These are phyloP conservation scores for Asterionellopsis glacialis DNA, from an alignment of 108 stramenopile genomes.

Conservation along the genomic window DNA sequence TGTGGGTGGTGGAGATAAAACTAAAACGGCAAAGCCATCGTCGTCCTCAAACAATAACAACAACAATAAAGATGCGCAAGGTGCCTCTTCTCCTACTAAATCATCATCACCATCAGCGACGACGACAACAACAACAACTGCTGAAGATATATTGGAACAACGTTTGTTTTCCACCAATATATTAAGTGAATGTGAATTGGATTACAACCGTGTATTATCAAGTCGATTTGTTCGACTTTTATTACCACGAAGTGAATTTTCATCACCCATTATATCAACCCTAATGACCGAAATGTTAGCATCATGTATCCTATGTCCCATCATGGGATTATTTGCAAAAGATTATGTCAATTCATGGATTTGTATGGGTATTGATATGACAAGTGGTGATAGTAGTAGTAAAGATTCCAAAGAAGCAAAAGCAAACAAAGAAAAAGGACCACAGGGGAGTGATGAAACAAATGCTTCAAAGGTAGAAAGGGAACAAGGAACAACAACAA, in stretches of 20 bases:
- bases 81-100: not conserved
- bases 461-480: no score
- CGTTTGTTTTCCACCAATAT: conserved; percentile 55
- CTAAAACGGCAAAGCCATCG: no score
- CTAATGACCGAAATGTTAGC: conserved; percentile 72
- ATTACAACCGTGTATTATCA: conserved; percentile 80
- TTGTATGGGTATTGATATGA: conserved; percentile 20
- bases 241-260: conserved; percentile 54
- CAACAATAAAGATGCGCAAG: not conserved
- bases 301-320: conserved; percentile 47
- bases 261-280: conserved; percentile 49
- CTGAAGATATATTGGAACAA: conserved; percentile 55
- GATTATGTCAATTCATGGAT: conserved; percentile 69
- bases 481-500: no score
- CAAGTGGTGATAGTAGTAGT: not conserved
- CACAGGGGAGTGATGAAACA: no score
- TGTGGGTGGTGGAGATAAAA: conserved; percentile 7
- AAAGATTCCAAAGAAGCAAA: conserved; percentile 2
- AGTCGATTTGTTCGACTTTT: conserved; percentile 54
- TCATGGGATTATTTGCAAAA: conserved; percentile 69
- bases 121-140: conserved; percentile 18
- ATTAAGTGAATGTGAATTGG: conserved; percentile 70
- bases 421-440: no score
- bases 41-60: no score
- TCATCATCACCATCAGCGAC: not conserved